phyloP scores from a whole-genome alignment of 371 early-diverging fungal species.

The Mucor indicus region DNA sequence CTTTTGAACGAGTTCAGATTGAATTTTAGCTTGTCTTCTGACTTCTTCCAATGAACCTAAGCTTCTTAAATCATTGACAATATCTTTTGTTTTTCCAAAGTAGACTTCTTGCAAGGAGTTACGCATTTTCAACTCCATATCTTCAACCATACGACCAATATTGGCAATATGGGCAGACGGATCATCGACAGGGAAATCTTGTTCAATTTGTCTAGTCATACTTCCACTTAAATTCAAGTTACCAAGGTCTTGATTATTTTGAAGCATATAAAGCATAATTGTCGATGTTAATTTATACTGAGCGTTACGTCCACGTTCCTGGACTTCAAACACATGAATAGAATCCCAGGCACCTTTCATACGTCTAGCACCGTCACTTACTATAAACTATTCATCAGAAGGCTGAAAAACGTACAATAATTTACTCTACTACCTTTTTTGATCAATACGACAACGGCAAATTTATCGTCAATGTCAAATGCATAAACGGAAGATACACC shows the following conservation, averaged over 20 bases:
- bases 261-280: slow-evolving; percentile 89
- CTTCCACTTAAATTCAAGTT: slow-evolving; percentile 88
- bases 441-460: slow-evolving; percentile 93
- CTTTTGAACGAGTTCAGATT: slow-evolving; percentile 70
- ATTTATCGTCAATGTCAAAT: slow-evolving; percentile 72
- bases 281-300: slow-evolving; percentile 95
- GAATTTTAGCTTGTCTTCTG: slow-evolving; percentile 64
- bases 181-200: slow-evolving; percentile 78
- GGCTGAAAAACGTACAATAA: neutral
- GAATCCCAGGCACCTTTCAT: slow-evolving; percentile 97
- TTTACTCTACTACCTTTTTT: slow-evolving; percentile 78
- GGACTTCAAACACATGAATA: slow-evolving; percentile 94
- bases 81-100: slow-evolving; percentile 96
- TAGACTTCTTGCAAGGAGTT: slow-evolving; percentile 93
- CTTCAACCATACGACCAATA: slow-evolving; percentile 96
- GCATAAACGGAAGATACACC: slow-evolving; percentile 95
- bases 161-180: slow-evolving; percentile 83
- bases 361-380: slow-evolving; percentile 60
- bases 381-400: slow-evolving; percentile 26
- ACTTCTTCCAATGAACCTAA: slow-evolving; percentile 69
- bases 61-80: slow-evolving; percentile 89
- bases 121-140: slow-evolving; percentile 95
- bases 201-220: slow-evolving; percentile 92
- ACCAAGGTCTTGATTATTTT: slow-evolving; percentile 65
- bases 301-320: slow-evolving; percentile 79